Percentiles rank a stretch among this genome's conserved stretches.
Evolutionary conservation across 805 yeast species (phyloP).

Genomic region (Wickerhamomyces sydowiorum): DNA sequence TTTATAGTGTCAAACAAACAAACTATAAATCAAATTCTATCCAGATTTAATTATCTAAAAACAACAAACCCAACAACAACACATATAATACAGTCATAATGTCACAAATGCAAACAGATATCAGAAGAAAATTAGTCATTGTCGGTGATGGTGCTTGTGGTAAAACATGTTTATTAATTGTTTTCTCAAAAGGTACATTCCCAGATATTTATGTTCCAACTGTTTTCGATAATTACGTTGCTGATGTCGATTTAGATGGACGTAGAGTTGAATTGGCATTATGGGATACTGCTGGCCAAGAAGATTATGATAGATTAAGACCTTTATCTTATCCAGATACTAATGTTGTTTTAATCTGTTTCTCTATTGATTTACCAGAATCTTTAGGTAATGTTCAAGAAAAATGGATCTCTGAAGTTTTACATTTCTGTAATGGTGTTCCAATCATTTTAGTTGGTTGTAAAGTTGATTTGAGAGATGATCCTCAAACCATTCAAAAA

Average conservation of each 20-base stretch:
- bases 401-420: conserved; percentile 91
- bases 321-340: conserved; percentile 91
- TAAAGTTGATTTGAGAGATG: conserved; percentile 84
- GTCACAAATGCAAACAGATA: conserved; percentile 24
- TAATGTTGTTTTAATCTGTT: conserved; percentile 86
- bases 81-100: conserved; percentile 8
- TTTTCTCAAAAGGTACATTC: conserved; percentile 80
- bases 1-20: background rate
- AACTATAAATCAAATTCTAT: background rate
- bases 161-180: conserved; percentile 86
- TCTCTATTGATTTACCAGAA: conserved; percentile 86
- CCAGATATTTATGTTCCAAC: conserved; percentile 96
- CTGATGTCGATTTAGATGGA: conserved; percentile 90
- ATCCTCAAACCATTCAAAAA: conserved; percentile 68
- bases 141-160: conserved; percentile 99
- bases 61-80: background rate
- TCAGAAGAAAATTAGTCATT: conserved; percentile 79
- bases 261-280: conserved; percentile 89
- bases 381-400: conserved; percentile 91
- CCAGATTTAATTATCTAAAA: background rate
- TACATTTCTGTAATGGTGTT: conserved; percentile 91
- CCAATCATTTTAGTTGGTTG: conserved; percentile 92
- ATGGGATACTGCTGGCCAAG: conserved; percentile 99
- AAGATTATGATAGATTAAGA: conserved; percentile 91
- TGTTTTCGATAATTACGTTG: conserved; percentile 95